Evolutionary conservation across 352 stramenopile species (phyloP), one percentile per base, ranked within the genome.

Genomic region (Pythium insidiosum): DNA sequence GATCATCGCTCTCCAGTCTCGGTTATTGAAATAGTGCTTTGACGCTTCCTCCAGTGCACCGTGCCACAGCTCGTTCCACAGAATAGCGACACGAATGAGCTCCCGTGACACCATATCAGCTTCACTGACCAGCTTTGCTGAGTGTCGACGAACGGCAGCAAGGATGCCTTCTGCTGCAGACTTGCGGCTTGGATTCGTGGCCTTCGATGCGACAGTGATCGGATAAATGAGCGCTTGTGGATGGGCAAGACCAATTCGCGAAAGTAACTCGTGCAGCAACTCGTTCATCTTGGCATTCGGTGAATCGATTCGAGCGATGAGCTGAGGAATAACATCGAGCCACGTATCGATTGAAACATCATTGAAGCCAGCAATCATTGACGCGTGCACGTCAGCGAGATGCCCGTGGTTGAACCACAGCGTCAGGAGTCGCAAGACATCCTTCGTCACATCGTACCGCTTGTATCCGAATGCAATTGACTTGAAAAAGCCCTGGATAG

Each of bases 51-150:
- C 97, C 3, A 99, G 75, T 13, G 75, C 77, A 4, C 88, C 95
- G 48, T 99, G 94, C 97, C 97, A 99, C 21, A 97, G 74, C 63
- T 99, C 97, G 52, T 99, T 90, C 97, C 97, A 99, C 4, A 99
- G 63, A 43, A 99, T 99, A 33, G 97, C 96, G 15, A 99, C 96
- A 38, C 96, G 89, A 55, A 99, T 99, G 19, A 99, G 81, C 59
- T 99, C 97, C 7, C 88, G 87, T 6, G 74, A 91, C 6, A 96
- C 85, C 72, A 99, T 94, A 12, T 96, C 75, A 18, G 96, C 95
- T 67, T 99, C 95, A 48, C 98, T 93, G 26, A 99, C 96, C 30
- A 99, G 74, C 33, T 88, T 79, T 40, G 88, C 92, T 25, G 91
- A 97, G 66, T 98, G 85, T n/a, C 84, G 76, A 26, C 94, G 89